Evolutionary conservation across 129 eudicot species (phyloP), one percentile per base, ranked within the genome.

Genomic region (Pseudognaphalium luteoalbum): DNA sequence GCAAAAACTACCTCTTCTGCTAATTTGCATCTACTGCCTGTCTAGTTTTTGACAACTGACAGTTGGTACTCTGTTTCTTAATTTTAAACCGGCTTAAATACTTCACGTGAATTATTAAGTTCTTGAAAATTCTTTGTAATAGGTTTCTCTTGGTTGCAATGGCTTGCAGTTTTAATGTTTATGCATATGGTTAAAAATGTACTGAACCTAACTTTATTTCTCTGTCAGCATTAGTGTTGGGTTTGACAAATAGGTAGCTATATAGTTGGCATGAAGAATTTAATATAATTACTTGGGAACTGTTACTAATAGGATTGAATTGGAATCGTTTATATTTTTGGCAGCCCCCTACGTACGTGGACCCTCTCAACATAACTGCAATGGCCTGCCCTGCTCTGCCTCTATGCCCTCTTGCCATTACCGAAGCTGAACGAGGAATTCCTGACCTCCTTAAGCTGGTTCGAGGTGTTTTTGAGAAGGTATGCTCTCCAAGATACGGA

Each of bases 361-460:
- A 95, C 68, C 99, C 97, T n/a, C 96, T 95, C 41, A 95, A 95
- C 78, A n/a, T 91, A 70, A 95, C 99, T 44, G 90, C 99, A 69
- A 95, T 95, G 99, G 99, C 99, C 20, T 95, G 99, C 90, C 99
- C 99, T 56, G 99, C 99, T 57, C 72, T 91, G 42, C 99, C 99
- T 72, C 88, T 95, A 60, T 95, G 99, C 81, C 99, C 99, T 51
- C 86, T 94, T 76, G 99, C 99, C 65, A 94, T 94, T 61, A 83
- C 99, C 33, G 99, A 94, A 86, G 99, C 97, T 57, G 99, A 94
- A 64, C 90, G 99, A 72, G 99, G 99, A 72, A 89, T 84, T 63
- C 99, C 99, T 10, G 92, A 87, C 78, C 82, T 94, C 34, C 90
- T 94, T 65, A 94, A 86, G 83, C 84, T 94, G 65, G 87, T 94